Evolutionary conservation across 73 alveolate species (phyloP).

Genomic region (Paraurostyla sp.): DNA sequence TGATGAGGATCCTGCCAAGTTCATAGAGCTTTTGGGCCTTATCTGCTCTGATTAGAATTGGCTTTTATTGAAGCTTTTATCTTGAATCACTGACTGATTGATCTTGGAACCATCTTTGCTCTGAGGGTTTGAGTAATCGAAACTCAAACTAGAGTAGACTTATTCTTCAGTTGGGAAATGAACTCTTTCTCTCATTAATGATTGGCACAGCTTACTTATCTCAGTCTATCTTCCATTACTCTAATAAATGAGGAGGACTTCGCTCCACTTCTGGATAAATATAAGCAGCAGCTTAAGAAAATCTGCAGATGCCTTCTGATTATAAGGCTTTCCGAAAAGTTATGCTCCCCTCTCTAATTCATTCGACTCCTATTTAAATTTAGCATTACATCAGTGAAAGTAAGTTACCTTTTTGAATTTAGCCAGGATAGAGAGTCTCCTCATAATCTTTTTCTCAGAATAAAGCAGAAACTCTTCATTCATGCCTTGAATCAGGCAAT

Average conservation of each 20-base stretch:
- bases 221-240: slow-evolving; percentile 23
- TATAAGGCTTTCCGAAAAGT: slow-evolving; percentile 18
- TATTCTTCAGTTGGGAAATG: slow-evolving; percentile 2
- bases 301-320: slow-evolving; percentile 53
- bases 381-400: not conserved
- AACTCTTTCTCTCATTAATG: slow-evolving; percentile 12
- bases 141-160: not conserved
- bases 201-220: not conserved
- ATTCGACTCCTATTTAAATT: slow-evolving; percentile 22
- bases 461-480: slow-evolving; percentile 42
- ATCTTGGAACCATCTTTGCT: not conserved
- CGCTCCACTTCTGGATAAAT: slow-evolving; percentile 19
- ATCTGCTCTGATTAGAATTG: no score
- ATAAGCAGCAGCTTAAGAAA: slow-evolving; percentile 28
- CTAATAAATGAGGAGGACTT: not conserved
- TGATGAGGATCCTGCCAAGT: not conserved
- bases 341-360: slow-evolving; percentile 28
- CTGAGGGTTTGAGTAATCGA: not conserved
- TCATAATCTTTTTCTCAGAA: slow-evolving; percentile 52
- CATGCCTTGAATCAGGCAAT: slow-evolving; percentile 21
- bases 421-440: slow-evolving; percentile 55
- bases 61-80: no score
- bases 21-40: not conserved
- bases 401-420: slow-evolving; percentile 48
- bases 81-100: no score